Conservation (phyloP, 2,329 filamentous ascomycete species). For the Penicillium sp. region DNA sequence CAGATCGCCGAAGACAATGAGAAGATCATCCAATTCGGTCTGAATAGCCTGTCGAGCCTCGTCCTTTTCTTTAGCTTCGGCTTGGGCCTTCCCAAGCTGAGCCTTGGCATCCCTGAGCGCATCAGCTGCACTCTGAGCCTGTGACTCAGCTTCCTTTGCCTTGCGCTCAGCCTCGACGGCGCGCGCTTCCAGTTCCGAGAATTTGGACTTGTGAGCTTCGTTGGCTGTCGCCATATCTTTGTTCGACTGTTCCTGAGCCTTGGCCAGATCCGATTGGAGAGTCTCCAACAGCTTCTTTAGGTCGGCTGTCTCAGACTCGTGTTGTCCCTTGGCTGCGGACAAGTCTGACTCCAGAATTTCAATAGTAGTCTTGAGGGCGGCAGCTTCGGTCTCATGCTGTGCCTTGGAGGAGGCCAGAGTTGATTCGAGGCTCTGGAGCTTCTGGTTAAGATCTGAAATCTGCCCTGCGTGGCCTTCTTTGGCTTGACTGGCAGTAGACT, state of each 20-base stretch:
- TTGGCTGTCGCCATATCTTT: slow-evolving; percentile 57
- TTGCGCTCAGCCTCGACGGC: slow-evolving; percentile 39
- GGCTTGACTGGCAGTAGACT: slow-evolving; percentile 47
- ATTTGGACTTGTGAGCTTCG: slow-evolving; percentile 47
- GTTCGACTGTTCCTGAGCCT: slow-evolving; percentile 47
- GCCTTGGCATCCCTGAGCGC: slow-evolving; percentile 49
- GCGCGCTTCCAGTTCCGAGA: slow-evolving; percentile 47
- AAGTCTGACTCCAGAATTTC: slow-evolving; percentile 51
- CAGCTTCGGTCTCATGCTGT: slow-evolving; percentile 51
- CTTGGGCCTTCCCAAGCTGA: slow-evolving; percentile 31
- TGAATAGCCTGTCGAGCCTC: slow-evolving; percentile 61
- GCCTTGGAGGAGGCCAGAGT: slow-evolving; percentile 49
- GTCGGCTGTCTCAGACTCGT: slow-evolving; percentile 57
- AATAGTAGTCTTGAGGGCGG: slow-evolving; percentile 54
- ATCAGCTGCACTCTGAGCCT: slow-evolving; percentile 44
- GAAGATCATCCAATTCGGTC: slow-evolving; percentile 70
- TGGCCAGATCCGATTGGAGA: slow-evolving; percentile 46
- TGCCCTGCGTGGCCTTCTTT: slow-evolving; percentile 59
- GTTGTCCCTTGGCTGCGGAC: slow-evolving; percentile 48
- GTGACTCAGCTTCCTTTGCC: slow-evolving; percentile 31
- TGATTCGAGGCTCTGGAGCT: slow-evolving; percentile 54
- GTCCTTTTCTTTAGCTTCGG: slow-evolving; percentile 48
- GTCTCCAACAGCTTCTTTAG: slow-evolving; percentile 54
- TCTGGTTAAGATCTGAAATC: slow-evolving; percentile 55
- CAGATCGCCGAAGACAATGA: slow-evolving; percentile 74